phyloP scores from a whole-genome alignment of 768 basidiomycete genomes.

The Leucosporidium creatinivorum region DNA sequence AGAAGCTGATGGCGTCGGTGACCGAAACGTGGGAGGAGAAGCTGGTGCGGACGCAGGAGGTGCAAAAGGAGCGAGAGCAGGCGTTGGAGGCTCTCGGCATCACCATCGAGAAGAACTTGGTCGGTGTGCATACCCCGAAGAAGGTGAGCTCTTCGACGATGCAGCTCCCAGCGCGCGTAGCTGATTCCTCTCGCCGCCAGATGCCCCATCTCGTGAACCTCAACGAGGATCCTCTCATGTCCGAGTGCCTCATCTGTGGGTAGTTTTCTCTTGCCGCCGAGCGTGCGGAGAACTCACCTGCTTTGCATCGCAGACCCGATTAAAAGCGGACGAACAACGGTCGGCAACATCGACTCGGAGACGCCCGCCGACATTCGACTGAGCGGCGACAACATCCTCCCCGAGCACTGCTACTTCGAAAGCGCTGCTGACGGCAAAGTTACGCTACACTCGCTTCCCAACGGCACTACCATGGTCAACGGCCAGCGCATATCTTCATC shows the following conservation, averaged over 20 bases:
- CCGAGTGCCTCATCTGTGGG: slow-evolving; percentile 71
- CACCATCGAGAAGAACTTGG: slow-evolving; percentile 89
- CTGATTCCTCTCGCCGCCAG: slow-evolving; percentile 43
- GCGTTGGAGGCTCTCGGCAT: slow-evolving; percentile 96
- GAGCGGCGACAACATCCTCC: slow-evolving; percentile 81
- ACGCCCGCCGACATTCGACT: slow-evolving; percentile 80
- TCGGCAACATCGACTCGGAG: slow-evolving; percentile 75
- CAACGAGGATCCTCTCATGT: slow-evolving; percentile 82
- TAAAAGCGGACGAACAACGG: slow-evolving; percentile 73
- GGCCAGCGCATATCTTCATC: slow-evolving; percentile 74
- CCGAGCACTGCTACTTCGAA: slow-evolving; percentile 88
- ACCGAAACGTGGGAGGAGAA: slow-evolving; percentile 98
- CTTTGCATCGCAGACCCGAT: slow-evolving; percentile 54
- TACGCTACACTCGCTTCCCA: slow-evolving; percentile 64
- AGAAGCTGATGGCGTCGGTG: slow-evolving; percentile 86
- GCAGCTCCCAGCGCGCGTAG: slow-evolving; percentile 48
- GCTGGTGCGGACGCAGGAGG: slow-evolving; percentile 78
- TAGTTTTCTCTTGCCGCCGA: too few species aligned
- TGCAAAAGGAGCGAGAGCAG: slow-evolving; percentile 94
- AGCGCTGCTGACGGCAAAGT: slow-evolving; percentile 72
- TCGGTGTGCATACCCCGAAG: slow-evolving; percentile 97
- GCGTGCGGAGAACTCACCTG: too few species aligned
- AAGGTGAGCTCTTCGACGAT: slow-evolving; percentile 50
- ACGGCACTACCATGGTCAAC: slow-evolving; percentile 86
- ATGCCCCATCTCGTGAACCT: slow-evolving; percentile 87